Evolutionary conservation across 176 grass and related monocot species (phyloP).

Genomic region (Carex pumila): DNA sequence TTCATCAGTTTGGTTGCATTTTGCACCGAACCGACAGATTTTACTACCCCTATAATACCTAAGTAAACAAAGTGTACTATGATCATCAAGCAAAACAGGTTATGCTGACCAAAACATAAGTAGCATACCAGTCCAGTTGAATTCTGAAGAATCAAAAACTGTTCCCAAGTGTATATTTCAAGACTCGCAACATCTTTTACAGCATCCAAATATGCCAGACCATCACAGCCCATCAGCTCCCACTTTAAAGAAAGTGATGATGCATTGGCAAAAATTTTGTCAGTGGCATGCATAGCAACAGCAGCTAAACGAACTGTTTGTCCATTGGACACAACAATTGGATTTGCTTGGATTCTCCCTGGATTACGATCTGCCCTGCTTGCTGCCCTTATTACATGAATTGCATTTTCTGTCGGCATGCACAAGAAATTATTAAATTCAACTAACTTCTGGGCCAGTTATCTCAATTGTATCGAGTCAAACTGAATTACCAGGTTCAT

Average conservation of each 20-base stretch:
- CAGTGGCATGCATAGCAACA: slow-evolving; percentile 54
- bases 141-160: slow-evolving; percentile 80
- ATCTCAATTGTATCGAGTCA: slow-evolving; percentile 4
- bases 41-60: not conserved
- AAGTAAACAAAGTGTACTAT: not conserved
- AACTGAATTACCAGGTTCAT: slow-evolving; percentile 79
- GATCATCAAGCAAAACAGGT: not conserved
- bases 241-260: slow-evolving; percentile 87
- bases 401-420: slow-evolving; percentile 50
- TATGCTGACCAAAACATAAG: not conserved
- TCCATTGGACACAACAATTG: slow-evolving; percentile 79
- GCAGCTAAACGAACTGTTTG: slow-evolving; percentile 65
- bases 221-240: slow-evolving; percentile 73
- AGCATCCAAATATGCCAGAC: slow-evolving; percentile 48
- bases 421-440: slow-evolving; percentile 8
- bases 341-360: slow-evolving; percentile 59
- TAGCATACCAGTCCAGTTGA: slow-evolving; percentile 82
- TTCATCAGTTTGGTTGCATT: not conserved
- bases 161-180: slow-evolving; percentile 65
- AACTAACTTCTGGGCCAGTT: not conserved
- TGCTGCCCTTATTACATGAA: slow-evolving; percentile 63
- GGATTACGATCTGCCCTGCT: slow-evolving; percentile 57
- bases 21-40: not conserved
- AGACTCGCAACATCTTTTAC: slow-evolving; percentile 26
- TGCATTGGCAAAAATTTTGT: slow-evolving; percentile 77